A percentile compares a stretch with the other conserved stretches of the same genome.
phyloP scores from a whole-genome alignment of 768 basidiomycete genomes.

The Naganishia vaughanmartiniae region DNA sequence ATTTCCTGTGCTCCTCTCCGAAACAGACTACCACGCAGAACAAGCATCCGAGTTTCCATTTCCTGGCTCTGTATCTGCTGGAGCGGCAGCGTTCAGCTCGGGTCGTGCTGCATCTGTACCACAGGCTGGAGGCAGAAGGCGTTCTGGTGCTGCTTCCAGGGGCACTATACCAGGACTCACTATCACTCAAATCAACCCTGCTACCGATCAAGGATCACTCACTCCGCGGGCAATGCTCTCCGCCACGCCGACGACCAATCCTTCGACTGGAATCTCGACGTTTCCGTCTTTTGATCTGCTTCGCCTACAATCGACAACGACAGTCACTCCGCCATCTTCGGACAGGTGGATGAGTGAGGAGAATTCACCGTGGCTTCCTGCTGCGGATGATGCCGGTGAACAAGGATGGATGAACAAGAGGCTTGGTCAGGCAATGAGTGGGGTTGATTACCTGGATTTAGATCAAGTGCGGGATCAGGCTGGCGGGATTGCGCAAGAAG shows the following conservation, averaged over 20 bases:
- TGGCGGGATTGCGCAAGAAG: background rate
- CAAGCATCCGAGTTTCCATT: slow-evolving; percentile 18
- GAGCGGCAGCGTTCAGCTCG: slow-evolving; percentile 3
- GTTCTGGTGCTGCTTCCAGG: slow-evolving; percentile 4
- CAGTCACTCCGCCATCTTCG: slow-evolving; percentile 29
- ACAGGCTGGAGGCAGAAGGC: slow-evolving; percentile 8
- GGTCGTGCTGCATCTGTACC: background rate
- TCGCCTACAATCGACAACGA: background rate
- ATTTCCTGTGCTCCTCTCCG: slow-evolving; percentile 19
- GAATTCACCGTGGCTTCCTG: slow-evolving; percentile 14
- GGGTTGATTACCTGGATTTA: slow-evolving; percentile 20
- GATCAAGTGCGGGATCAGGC: background rate
- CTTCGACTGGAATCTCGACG: background rate
- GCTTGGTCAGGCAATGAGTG: slow-evolving; percentile 18
- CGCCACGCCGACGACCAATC: background rate
- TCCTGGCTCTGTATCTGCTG: slow-evolving; percentile 12
- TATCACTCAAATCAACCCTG: background rate
- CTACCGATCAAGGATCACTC: background rate
- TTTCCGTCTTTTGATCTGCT: background rate
- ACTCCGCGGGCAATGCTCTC: background rate
- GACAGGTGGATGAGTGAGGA: slow-evolving; percentile 30
- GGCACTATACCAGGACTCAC: slow-evolving; percentile 9
- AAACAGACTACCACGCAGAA: slow-evolving; percentile 21
- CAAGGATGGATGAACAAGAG: slow-evolving; percentile 14
- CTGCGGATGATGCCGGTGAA: slow-evolving; percentile 2